Conservation (phyloP, 352 stramenopile species). For the Phytophthora colocasiae region DNA sequence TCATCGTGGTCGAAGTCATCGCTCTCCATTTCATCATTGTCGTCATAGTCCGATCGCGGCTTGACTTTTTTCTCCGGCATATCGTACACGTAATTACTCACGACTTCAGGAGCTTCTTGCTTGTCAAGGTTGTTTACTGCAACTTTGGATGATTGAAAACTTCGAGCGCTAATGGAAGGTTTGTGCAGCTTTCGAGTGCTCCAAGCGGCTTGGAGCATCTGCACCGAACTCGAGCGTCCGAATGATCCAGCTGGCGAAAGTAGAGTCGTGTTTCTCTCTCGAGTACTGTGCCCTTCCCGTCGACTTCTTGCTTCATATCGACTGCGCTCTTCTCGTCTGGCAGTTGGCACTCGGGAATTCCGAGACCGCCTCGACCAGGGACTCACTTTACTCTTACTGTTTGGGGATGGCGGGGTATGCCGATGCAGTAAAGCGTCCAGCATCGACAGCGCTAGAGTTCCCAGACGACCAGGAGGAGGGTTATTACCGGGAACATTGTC, state of each 20-base stretch:
- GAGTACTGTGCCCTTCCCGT: conserved; percentile 16
- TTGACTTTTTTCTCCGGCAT: conserved; percentile 36
- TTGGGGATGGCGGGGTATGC: conserved; percentile 5
- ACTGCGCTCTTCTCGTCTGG: conserved; percentile 12
- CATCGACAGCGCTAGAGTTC: conserved; percentile 18
- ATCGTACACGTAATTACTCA: conserved; percentile 41
- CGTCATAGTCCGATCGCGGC: conserved; percentile 23
- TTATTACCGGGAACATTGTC: conserved; percentile 16
- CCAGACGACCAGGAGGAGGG: conserved; percentile 12
- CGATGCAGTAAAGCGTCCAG: conserved; percentile 28
- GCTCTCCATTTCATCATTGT: conserved; percentile 9
- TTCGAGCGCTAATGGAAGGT: conserved; percentile 1
- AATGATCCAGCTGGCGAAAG: neutral
- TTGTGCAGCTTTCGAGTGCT: conserved; percentile 8
- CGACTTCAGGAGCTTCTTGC: conserved; percentile 29
- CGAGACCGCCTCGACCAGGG: conserved; percentile 18
- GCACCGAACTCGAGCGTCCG: conserved; percentile 18
- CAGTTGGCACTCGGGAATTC: conserved; percentile 5
- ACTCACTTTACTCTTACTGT: conserved; percentile 17
- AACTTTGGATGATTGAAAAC: conserved; percentile 19
- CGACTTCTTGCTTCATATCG: conserved; percentile 18
- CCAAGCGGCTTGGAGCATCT: conserved; percentile 12
- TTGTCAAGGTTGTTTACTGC: conserved; percentile 14
- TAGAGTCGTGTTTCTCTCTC: conserved; percentile 12
- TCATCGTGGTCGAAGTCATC: conserved; percentile 31